Base-by-base conservation (phyloP, 495 filamentous ascomycete genomes). In the Hyaloscypha hepaticicola region DNA sequence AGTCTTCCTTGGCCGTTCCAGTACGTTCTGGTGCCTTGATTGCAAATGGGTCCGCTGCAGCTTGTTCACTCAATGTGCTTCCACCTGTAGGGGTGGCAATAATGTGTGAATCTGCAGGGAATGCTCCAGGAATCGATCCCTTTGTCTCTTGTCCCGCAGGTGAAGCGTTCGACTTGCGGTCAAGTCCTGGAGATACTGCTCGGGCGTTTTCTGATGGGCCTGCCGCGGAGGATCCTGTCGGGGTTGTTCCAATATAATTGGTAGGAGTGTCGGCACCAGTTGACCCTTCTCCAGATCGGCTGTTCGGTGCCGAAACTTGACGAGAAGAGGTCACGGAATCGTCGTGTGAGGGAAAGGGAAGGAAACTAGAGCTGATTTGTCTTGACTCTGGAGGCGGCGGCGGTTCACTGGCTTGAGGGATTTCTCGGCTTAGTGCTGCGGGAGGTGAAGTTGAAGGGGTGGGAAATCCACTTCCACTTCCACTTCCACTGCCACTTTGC, bases 251-350 rank as follows among this genome's bases (percentile, higher is more conserved):
- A 29, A 75, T 74, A 31, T 75, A 77, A 52, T 84, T 81, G 4
- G 84, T 85, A 22, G 85, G 85, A 1, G 85, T 86, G 48, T 87
- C 89, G 38, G 83, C 72, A 6, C 82, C 83, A 28, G 70, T 76
- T 41, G 67, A 69, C n/a, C 63, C 66, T 41, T 87, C 85, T 57
- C 86, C 88, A 71, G 84, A 85, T 58, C 89, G 83, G 71, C 90
- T 92, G 49, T 84, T 88, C 27, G 93, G 88, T n/a, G 92, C 89
- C 19, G 90, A 88, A 28, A 89, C 89, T 77, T 88, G 87, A 2
- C 91, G 90, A 2, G 92, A 94, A 22, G 89, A 91, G 60, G 83
- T 86, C 52, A 88, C 74, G 0, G 90, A 91, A 57, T 92, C 89
- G 41, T 83, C 77, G 27, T 85, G 77, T 33, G 83, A 81, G 27